Percentiles rank a stretch among this genome's conserved stretches.
Evolutionary conservation across 331 rosid species (phyloP).

Genomic region (Spiraea crenata): DNA sequence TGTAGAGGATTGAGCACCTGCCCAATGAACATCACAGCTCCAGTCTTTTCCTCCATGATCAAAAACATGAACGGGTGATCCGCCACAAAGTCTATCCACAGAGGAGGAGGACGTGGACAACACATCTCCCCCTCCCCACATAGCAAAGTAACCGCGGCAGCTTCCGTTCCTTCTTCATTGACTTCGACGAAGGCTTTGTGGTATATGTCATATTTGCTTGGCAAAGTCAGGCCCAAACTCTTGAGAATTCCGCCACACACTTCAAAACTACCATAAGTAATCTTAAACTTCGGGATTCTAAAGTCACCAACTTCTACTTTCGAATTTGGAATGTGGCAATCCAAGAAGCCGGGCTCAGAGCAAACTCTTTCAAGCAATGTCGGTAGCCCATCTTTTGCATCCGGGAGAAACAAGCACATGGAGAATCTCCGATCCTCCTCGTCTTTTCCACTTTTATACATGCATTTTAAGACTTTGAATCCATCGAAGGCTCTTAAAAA

Average conservation of each 20-base stretch:
- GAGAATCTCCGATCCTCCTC: constrained; percentile 22
- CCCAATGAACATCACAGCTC: too few species aligned
- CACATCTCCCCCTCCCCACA: too few species aligned
- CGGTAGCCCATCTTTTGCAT: constrained; percentile 47
- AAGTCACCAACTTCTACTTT: constrained; percentile 57
- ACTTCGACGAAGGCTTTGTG: constrained; percentile 67
- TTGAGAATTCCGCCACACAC: constrained; percentile 36
- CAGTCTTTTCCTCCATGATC: constrained; percentile 11
- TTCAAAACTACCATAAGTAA: constrained; percentile 63
- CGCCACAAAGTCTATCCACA: constrained; percentile 52
- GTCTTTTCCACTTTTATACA: too few species aligned
- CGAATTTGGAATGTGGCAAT: constrained; percentile 44
- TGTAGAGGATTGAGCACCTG: too few species aligned
- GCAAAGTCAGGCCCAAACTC: constrained; percentile 60
- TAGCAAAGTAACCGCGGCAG: too few species aligned
- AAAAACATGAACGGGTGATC: constrained; percentile 66
- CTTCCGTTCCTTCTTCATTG: too few species aligned
- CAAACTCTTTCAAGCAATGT: constrained; percentile 24
- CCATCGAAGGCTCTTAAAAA: constrained; percentile 41
- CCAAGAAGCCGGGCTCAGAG: constrained; percentile 51
- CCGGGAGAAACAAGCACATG: constrained; percentile 74
- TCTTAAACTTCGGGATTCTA: constrained; percentile 63
- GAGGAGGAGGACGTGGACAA: too few species aligned
- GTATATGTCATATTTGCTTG: constrained; percentile 40
- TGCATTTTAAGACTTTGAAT: constrained; percentile 4